Conservation (phyloP, 495 filamentous ascomycete genomes). For the Neurospora tetraspora region DNA sequence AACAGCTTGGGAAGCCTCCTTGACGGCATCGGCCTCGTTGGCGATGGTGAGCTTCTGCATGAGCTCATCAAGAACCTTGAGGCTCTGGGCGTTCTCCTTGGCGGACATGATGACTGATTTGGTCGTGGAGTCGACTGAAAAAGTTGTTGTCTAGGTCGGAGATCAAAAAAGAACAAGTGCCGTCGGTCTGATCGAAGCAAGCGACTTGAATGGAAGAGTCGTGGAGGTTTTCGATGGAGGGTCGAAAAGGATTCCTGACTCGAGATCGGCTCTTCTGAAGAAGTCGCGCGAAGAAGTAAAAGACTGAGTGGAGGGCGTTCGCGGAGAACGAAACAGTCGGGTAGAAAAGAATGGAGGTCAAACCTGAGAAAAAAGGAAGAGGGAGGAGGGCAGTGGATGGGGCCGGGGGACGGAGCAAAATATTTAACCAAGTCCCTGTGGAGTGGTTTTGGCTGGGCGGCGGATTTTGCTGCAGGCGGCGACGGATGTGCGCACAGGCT, state of each 20-base stretch:
- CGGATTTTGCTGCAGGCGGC: background rate
- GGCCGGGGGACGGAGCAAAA: conserved; percentile 9
- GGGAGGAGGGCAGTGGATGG: conserved; percentile 4
- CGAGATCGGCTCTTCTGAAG: conserved; percentile 26
- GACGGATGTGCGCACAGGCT: conserved; percentile 13
- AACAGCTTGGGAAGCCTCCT: conserved; percentile 34
- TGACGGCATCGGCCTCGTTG: conserved; percentile 39
- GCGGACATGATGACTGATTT: conserved; percentile 22
- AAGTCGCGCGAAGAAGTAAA: conserved; percentile 17
- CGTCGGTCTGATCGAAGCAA: conserved; percentile 18
- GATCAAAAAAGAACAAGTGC: conserved; percentile 15
- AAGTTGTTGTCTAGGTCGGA: conserved; percentile 1
- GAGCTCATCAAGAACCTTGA: conserved; percentile 43
- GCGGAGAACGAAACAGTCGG: conserved; percentile 15
- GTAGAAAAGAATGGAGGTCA: conserved; percentile 15
- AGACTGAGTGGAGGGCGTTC: conserved; percentile 24
- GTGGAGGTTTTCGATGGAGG: conserved; percentile 29
- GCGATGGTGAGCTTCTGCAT: conserved; percentile 44
- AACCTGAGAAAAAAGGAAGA: conserved; percentile 13
- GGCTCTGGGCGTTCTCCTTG: conserved; percentile 38
- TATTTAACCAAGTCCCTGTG: conserved; percentile 14
- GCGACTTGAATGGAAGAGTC: conserved; percentile 13
- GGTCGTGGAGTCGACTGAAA: conserved; percentile 1
- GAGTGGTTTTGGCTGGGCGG: background rate
- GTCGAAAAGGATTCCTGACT: conserved; percentile 26